Base-by-base conservation (phyloP, 768 basidiomycete species). In the Coprinopsis marcescibilis region DNA sequence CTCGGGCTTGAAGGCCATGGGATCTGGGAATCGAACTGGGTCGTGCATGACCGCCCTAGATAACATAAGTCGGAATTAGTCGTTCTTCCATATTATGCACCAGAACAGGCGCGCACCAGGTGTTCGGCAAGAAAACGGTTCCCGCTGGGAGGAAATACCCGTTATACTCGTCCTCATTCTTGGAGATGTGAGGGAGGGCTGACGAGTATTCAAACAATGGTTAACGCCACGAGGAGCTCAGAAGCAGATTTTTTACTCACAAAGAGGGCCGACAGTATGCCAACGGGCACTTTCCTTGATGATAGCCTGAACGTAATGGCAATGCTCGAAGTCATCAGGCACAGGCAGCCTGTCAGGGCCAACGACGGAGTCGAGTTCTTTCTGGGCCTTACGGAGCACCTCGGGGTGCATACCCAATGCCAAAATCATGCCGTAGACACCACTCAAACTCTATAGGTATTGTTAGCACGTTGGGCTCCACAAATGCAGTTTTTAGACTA, bases 141-240 rank as follows among this genome's bases (percentile, higher is more conserved):
- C 68, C 70, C 48, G 62, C 61, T 13, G 69, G 68, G 30, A 70
- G 64, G 35, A 57, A 58, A 49, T 66, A 67, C 3, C 67, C 67
- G 33, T 62, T 58, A 41, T 64, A 68, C 13, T 63, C 58, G 46
- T 68, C 65, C 20, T 67, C 65, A 19, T 55, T 39, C 8, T 46
- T 52, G 15, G 48, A 34, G 13, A 41, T 23, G 37, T 55, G 57
- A 2, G 53, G 48, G 19, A 60, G 41, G 20, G 46, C 60, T 54
- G 25, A 17, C n/a, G 21, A 13, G 17, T 17, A 3, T 23, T 29
- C 6, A 30, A 8, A 5, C 15, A 14, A 32, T 25, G 20, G 39
- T 50, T 20, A 41, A 38, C 14, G 13, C 11, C n/a, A 19, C 15
- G 11, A 38, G 7, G 21, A 17, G 12, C 15, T 29, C 35, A 19